Conservation (phyloP, 371 early-diverging fungal genomes). For the Lichtheimia ramosa region DNA sequence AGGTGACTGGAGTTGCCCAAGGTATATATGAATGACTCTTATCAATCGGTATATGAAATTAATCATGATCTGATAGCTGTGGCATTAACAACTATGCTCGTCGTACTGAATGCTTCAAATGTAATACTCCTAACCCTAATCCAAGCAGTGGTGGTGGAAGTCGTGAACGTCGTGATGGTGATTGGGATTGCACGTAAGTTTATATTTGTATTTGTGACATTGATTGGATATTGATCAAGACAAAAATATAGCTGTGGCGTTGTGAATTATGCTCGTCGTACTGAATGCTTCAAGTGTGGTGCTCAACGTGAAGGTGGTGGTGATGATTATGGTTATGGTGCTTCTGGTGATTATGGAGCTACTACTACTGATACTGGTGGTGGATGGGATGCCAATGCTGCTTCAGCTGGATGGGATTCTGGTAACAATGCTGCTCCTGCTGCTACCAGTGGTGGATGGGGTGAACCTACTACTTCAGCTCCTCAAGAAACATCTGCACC, state of each 20-base stretch:
- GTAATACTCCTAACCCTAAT: conserved; percentile 32
- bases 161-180: conserved; percentile 53
- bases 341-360: conserved; percentile 15
- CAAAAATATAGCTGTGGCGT: conserved; percentile 37
- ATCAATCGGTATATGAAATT: background rate
- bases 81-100: conserved; percentile 33
- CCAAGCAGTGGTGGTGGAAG: conserved; percentile 31
- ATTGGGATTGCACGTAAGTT: conserved; percentile 54
- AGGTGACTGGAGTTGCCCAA: conserved; percentile 39
- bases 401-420: conserved; percentile 26
- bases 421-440: conserved; percentile 16
- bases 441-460: conserved; percentile 30
- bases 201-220: background rate
- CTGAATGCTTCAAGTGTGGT: conserved; percentile 68
- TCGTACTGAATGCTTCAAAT: conserved; percentile 34
- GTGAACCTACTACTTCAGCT: conserved; percentile 16
- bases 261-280: conserved; percentile 61
- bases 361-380: conserved; percentile 18
- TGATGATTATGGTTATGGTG: conserved; percentile 37
- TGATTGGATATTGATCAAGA: background rate
- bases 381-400: conserved; percentile 26
- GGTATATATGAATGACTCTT: conserved; percentile 10
- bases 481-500: conserved; percentile 17
- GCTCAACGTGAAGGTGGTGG: conserved; percentile 54
- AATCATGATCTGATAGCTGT: conserved; percentile 23